Conservation (phyloP, 2,329 filamentous ascomycete genomes). For the Xylariaceae sp. region DNA sequence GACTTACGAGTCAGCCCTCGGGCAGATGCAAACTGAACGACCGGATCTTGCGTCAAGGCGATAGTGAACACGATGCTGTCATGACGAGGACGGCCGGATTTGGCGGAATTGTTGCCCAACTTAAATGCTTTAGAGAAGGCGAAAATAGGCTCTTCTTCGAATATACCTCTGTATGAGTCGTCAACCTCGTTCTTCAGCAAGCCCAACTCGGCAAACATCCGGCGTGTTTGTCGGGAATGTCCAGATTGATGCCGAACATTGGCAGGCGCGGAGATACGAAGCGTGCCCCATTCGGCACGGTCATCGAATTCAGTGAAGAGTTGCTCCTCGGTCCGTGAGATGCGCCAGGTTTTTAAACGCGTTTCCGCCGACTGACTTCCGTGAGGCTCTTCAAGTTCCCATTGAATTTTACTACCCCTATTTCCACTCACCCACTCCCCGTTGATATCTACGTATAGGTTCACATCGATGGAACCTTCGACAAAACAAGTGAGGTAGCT, state of each 20-base stretch:
- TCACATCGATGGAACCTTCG: slow-evolving; percentile 60
- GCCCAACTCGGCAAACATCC: slow-evolving; percentile 65
- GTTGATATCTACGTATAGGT: slow-evolving; percentile 64
- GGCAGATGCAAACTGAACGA: slow-evolving; percentile 73
- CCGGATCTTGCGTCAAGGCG: slow-evolving; percentile 70
- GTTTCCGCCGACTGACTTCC: slow-evolving; percentile 33
- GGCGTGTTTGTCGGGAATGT: slow-evolving; percentile 60
- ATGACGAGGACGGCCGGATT: slow-evolving; percentile 30
- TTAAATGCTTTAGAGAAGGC: slow-evolving; percentile 67
- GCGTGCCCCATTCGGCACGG: slow-evolving; percentile 76
- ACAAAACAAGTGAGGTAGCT: slow-evolving; percentile 71
- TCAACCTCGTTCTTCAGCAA: slow-evolving; percentile 64
- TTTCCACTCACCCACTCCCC: slow-evolving; percentile 81
- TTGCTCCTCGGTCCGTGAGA: slow-evolving; percentile 57
- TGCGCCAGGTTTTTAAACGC: slow-evolving; percentile 61
- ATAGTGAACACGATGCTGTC: slow-evolving; percentile 69
- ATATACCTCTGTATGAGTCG: slow-evolving; percentile 61
- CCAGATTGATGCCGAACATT: slow-evolving; percentile 68
- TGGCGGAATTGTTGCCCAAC: slow-evolving; percentile 37
- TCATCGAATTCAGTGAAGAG: slow-evolving; percentile 72
- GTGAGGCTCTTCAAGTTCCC: slow-evolving; percentile 54
- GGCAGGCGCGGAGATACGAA: slow-evolving; percentile 70
- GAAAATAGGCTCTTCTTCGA: slow-evolving; percentile 77
- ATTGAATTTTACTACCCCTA: slow-evolving; percentile 62
- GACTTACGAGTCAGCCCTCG: slow-evolving; percentile 59